Percentiles rank a stretch among this genome's conserved stretches.
Conservation (phyloP, 305 asterid genomes). For the Lippia alba region DNA sequence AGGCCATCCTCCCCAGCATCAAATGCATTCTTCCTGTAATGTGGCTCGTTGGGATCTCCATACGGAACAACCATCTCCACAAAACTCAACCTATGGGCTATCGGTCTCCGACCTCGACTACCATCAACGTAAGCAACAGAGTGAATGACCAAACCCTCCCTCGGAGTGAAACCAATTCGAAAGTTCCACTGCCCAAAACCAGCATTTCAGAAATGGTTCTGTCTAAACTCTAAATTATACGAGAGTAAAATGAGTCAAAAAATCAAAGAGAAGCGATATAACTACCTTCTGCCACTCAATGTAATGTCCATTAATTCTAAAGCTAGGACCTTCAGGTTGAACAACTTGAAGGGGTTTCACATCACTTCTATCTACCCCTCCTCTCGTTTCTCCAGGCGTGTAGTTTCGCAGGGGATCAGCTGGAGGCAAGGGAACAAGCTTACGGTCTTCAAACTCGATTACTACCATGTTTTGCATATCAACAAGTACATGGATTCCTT, state of each 20-base stretch:
- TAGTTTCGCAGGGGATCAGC: conserved; percentile 96
- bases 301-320: conserved; percentile 77
- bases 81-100: conserved; percentile 93
- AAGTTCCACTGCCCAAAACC: conserved; percentile 81
- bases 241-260: conserved; percentile 4
- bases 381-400: conserved; percentile 92
- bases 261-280: conserved; percentile 25
- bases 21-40: conserved; percentile 94
- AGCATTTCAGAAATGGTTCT: conserved; percentile 28
- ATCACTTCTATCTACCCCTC: conserved; percentile 97
- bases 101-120: conserved; percentile 92
- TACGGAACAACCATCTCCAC: conserved; percentile 99
- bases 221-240: neutral
- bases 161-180: conserved; percentile 92
- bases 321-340: conserved; percentile 99
- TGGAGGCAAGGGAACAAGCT: conserved; percentile 93
- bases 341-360: conserved; percentile 81
- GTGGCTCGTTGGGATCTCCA: conserved; percentile 99
- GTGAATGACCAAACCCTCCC: conserved; percentile 95
- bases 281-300: conserved; percentile 98
- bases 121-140: conserved; percentile 97
- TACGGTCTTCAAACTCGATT: conserved; percentile 91
- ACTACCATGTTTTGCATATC: conserved; percentile 96
- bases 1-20: conserved; percentile 99
- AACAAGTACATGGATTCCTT: conserved; percentile 92